Evolutionary conservation across 164 flowering plant species (phyloP).

Genomic region (Annona squamosa): DNA sequence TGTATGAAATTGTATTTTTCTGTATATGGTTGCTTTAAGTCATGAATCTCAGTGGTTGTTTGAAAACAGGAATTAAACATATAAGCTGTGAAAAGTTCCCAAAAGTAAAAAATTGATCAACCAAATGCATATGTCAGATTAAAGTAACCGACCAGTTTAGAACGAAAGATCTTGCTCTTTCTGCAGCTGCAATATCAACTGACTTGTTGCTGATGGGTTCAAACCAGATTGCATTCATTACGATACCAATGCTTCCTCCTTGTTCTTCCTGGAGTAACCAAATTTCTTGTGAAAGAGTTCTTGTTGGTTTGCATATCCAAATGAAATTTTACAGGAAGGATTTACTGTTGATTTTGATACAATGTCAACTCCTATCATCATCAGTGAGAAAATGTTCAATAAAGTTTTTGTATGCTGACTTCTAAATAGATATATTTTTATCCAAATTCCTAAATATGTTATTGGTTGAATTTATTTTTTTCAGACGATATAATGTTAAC

Average conservation of each 20-base stretch:
- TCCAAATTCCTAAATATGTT: not conserved
- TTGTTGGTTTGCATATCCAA: too few relatives aligned
- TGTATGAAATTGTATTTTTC: too few relatives aligned
- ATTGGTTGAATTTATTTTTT: not conserved
- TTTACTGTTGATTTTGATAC: too few relatives aligned
- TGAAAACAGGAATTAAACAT: too few relatives aligned
- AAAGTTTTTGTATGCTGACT: not conserved
- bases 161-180: slow-evolving; percentile 3
- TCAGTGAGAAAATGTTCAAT: too few relatives aligned
- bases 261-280: slow-evolving; percentile 4
- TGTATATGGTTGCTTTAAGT: too few relatives aligned
- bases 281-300: not conserved
- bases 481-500: not conserved
- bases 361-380: too few relatives aligned
- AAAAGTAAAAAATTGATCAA: too few relatives aligned
- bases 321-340: too few relatives aligned
- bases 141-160: slow-evolving; percentile 3
- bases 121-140: not conserved
- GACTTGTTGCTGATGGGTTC: slow-evolving; percentile 13
- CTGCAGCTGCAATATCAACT: slow-evolving; percentile 7
- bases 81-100: not conserved
- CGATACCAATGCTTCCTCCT: slow-evolving; percentile 13
- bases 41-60: too few relatives aligned
- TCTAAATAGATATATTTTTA: not conserved
- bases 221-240: slow-evolving; percentile 6